Base-by-base conservation (phyloP, 371 early-diverging fungal species). In the Gilbertella persicaria region DNA sequence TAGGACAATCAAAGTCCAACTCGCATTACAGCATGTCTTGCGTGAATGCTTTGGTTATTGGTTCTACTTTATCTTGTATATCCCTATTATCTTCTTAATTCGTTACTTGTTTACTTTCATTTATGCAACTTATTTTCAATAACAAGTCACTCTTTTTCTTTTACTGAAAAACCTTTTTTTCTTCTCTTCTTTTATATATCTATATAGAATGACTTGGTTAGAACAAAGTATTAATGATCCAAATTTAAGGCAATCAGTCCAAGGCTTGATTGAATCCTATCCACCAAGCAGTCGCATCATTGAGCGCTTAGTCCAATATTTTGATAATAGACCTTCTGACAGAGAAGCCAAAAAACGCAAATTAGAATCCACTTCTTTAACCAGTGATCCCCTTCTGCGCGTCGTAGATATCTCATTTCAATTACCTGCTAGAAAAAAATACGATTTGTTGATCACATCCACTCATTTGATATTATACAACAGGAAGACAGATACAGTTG, bases 391-490 rank as follows among this genome's bases (percentile, higher is more conserved):
- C 29, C 42, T 57, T 1, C 29, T 62, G 3, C 50, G 60, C 35
- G 51, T 65, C 8, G 35, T 40, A 14, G 75, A 73, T 17, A 19
- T 75, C 17, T 73, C 69, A 5, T 67, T 68, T 39, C 69, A 66
- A 37, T 43, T 56, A 3, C 73, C 77, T 17, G 64, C 65, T 17
- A 62, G 79, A 25, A 75, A 71, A 47, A 71, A 66, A 44, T 62
- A 58, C 26, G 68, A 66, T 36, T 46, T 71, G 5, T 29, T 64
- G 3, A 28, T 75, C 9, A 63, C 71, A 4, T 21, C 39, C 9
- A 50, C 65, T 10, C 62, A 66, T 16, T 44, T 73, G 13, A 25
- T 54, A 16, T 39, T 78, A 8, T 42, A 48, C 5, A 66, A 71
- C 25, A 8, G 51, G 0, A 70, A 68, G 42, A 52, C 55, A 23